Evolutionary conservation across 179 eudicot species (phyloP).

Genomic region (Silene coronaria): DNA sequence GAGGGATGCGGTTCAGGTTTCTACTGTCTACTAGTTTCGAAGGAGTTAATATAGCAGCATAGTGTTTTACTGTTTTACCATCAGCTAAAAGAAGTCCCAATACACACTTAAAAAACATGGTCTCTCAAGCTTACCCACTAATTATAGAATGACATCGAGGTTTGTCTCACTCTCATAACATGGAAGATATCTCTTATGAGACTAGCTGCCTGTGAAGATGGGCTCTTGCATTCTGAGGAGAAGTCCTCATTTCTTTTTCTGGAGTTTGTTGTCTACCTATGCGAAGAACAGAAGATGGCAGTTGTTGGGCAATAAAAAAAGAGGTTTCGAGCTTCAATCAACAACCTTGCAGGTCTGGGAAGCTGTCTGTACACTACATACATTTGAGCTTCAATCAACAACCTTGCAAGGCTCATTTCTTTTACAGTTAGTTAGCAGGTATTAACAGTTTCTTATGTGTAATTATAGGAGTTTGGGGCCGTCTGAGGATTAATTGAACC

Average conservation of each 20-base stretch:
- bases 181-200: neutral
- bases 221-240: constrained; percentile 13
- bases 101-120: neutral
- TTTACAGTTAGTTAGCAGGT: constrained; percentile 6
- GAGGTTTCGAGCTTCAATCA: constrained; percentile 18
- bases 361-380: constrained; percentile 16
- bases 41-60: constrained; percentile 30
- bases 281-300: constrained; percentile 5
- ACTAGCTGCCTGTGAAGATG: neutral
- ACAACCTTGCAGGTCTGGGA: constrained; percentile 15
- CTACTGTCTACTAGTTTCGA: constrained; percentile 35
- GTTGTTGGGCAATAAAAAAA: constrained; percentile 7
- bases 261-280: constrained; percentile 12
- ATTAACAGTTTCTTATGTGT: constrained; percentile 5
- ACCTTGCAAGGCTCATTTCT: neutral
- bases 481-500: neutral
- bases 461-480: constrained; percentile 11
- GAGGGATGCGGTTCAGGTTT: constrained; percentile 18
- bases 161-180: neutral
- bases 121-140: neutral
- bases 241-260: constrained; percentile 5
- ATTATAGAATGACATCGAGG: neutral
- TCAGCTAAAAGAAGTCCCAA: constrained; percentile 20
- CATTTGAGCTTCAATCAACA: neutral
- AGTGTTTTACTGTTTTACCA: constrained; percentile 25